Base-by-base conservation (phyloP, 2,329 filamentous ascomycete species). In the Huntiella abstrusa region DNA sequence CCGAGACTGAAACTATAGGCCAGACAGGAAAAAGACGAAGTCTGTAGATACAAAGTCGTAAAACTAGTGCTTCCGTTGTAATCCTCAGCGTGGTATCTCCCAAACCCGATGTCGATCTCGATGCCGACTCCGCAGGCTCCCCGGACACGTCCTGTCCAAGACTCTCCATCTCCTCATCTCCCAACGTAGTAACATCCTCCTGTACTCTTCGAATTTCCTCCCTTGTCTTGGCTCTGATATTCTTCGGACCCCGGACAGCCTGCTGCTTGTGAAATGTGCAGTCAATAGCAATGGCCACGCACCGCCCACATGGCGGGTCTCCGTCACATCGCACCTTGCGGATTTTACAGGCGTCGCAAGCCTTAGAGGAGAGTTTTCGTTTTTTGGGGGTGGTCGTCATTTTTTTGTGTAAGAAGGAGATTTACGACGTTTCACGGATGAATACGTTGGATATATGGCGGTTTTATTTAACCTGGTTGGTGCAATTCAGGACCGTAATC, bases 311-410 rank as follows among this genome's bases (percentile, higher is more conserved):
- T 5, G 68, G 68, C 16, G 64, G 58, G 2, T 58, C 56, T 42
- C 67, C 68, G 11, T 63, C 64, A 54, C 68, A 71, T 41, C 64
- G 63, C 49, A 71, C 64, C 57, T 71, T 71, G 46, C 68, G 62
- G 37, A 71, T 62, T 57, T 68, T 70, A 58, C 68, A 71, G 15
- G 62, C 66, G 51, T 71, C 68, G 54, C 68, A 70, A 8, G 67
- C 66, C 28, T 49, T 49, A 12, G 43, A 46, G 5, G 43, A 43
- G 33, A 49, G 28, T 32, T 46, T 49, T 22, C 47, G 47, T 19
- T 49, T 49, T 17, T 49, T 49, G n/a, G 43, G 7, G 8, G 22
- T 28, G 2, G 22, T 28, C 4, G 36, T 15, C 12, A 38, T 38
- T 38, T 13, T 13, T 19, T 38, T 13, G 36, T 38, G 36, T 38